phyloP scores from a whole-genome alignment of 1,284 basidiomycete species.

The Papiliotrema fonsecae region DNA sequence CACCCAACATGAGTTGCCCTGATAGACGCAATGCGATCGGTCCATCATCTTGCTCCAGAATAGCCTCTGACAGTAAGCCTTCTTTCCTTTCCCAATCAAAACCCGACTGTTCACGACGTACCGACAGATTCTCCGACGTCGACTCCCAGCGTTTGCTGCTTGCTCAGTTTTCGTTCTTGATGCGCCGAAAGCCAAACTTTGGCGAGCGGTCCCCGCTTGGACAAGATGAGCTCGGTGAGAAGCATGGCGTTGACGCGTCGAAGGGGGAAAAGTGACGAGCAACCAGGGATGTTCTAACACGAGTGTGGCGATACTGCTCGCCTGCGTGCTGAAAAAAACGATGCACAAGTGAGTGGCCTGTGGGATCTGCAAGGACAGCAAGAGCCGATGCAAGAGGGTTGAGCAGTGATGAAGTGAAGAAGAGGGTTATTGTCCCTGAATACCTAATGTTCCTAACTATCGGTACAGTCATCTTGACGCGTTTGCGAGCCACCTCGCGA shows the following conservation, averaged over 20 bases:
- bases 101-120: slow-evolving; percentile 51
- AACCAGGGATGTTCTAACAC: too few species aligned
- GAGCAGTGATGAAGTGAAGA: too few species aligned
- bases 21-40: slow-evolving; percentile 88
- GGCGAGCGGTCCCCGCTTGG: slow-evolving; percentile 86
- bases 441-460: too few species aligned
- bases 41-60: slow-evolving; percentile 70
- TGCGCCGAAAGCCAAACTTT: slow-evolving; percentile 99
- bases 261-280: neutral
- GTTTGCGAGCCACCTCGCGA: too few species aligned
- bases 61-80: slow-evolving; percentile 59
- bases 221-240: slow-evolving; percentile 87
- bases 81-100: neutral
- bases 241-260: slow-evolving; percentile 54
- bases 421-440: too few species aligned
- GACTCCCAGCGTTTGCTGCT: slow-evolving; percentile 86
- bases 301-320: too few species aligned
- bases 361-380: too few species aligned
- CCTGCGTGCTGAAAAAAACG: too few species aligned
- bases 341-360: too few species aligned
- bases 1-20: slow-evolving; percentile 90
- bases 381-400: too few species aligned
- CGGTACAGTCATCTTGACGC: too few species aligned
- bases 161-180: slow-evolving; percentile 96
- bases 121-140: slow-evolving; percentile 91